Conservation (phyloP, 1,284 basidiomycete species). For the Phlebopus sp. region DNA sequence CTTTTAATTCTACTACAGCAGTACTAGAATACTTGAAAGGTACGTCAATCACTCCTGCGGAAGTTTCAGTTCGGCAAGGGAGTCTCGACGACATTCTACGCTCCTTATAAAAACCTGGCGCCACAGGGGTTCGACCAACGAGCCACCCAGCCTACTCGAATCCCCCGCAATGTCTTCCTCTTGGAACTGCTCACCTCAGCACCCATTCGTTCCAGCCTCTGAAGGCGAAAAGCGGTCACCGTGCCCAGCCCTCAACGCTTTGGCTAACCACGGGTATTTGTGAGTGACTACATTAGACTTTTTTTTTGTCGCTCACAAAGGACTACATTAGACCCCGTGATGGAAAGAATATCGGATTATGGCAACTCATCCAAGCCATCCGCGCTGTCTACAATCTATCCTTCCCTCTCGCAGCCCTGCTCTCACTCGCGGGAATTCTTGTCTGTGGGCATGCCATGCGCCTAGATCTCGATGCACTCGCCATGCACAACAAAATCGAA, state of each 20-base stretch:
- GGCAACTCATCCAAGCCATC: conserved; percentile 34
- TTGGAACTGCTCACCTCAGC: conserved; percentile 36
- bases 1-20: neutral
- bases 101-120: conserved; percentile 13
- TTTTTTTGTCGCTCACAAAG: neutral
- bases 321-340: conserved; percentile 25
- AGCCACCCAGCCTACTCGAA: conserved; percentile 1
- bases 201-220: conserved; percentile 36
- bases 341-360: conserved; percentile 34
- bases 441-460: conserved; percentile 26
- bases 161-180: conserved; percentile 22
- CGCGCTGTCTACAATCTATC: conserved; percentile 38
- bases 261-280: conserved; percentile 49
- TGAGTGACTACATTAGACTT: conserved; percentile 30
- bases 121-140: conserved; percentile 19
- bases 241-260: conserved; percentile 49
- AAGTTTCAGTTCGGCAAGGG: neutral
- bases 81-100: neutral
- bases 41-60: neutral
- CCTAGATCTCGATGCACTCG: conserved; percentile 42
- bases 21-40: neutral
- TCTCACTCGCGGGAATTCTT: conserved; percentile 31
- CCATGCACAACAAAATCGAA: conserved; percentile 43
- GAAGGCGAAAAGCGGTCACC: conserved; percentile 39
- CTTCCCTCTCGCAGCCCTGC: conserved; percentile 33